Evolutionary conservation across 441 rosid species (phyloP).

Genomic region (Erysimum pusillum): DNA sequence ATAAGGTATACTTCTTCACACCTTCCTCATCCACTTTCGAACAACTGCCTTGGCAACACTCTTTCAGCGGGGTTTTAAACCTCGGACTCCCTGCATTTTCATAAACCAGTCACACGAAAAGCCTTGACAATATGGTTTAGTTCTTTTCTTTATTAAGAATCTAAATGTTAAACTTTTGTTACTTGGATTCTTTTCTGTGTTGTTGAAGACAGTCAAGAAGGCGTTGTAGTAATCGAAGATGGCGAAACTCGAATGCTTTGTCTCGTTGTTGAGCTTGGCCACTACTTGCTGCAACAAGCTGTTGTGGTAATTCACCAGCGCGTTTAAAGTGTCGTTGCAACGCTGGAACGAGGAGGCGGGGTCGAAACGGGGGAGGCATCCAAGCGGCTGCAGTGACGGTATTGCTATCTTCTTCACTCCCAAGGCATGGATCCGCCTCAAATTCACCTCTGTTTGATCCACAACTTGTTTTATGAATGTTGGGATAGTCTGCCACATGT

Average conservation of each 20-base stretch:
- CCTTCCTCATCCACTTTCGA: neutral
- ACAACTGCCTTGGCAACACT: neutral
- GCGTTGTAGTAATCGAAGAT: conserved; percentile 60
- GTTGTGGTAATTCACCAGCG: conserved; percentile 59
- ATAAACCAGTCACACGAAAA: neutral
- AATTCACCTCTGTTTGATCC: neutral
- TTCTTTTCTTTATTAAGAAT: too few species aligned
- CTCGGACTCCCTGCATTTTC: conserved; percentile 20
- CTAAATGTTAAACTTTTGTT: too few species aligned
- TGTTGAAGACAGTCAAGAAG: conserved; percentile 56
- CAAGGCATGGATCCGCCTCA: neutral
- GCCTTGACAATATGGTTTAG: neutral
- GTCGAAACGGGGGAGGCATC: neutral
- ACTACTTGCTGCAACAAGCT: conserved; percentile 56
- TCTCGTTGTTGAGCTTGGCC: conserved; percentile 53
- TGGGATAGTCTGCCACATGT: neutral
- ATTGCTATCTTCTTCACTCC: neutral
- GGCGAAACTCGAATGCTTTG: conserved; percentile 48
- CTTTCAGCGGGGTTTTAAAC: conserved; percentile 36
- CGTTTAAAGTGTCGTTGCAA: neutral
- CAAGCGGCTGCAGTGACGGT: neutral
- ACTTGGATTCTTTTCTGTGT: conserved; percentile 24
- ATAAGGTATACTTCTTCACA: neutral
- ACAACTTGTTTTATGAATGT: neutral
- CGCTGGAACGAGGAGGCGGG: neutral